Conservation (phyloP, 2,329 filamentous ascomycete genomes). For the Apiospora koreana region DNA sequence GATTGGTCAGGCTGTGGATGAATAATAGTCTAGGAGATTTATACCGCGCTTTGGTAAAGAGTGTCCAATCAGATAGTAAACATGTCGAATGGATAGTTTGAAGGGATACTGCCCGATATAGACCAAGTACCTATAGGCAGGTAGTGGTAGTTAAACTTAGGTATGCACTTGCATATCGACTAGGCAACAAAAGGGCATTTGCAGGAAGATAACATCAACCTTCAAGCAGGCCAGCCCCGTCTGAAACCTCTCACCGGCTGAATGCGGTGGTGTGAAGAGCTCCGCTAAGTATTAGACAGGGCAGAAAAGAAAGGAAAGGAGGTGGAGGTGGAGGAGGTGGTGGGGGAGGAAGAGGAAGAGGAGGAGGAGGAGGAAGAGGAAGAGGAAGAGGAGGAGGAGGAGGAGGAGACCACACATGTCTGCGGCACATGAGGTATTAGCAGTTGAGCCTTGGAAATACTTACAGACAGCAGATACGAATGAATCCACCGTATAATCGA, state of each 20-base stretch:
- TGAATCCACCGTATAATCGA: neutral
- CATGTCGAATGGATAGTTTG: neutral
- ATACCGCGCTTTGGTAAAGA: neutral
- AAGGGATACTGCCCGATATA: neutral
- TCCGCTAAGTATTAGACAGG: neutral
- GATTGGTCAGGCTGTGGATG: neutral
- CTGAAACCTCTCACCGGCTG: constrained; percentile 1
- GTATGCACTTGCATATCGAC: neutral
- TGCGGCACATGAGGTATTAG: neutral
- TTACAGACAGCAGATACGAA: neutral
- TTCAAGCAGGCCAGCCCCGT: neutral
- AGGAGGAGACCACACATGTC: neutral
- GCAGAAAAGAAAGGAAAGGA: neutral
- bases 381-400: neutral
- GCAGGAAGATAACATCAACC: neutral
- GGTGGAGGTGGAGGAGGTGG: too few species aligned
- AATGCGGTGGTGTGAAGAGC: constrained; percentile 1
- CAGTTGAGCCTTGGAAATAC: neutral
- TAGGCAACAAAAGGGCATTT: neutral
- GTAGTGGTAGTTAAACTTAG: neutral
- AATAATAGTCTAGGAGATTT: neutral
- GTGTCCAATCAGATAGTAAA: neutral
- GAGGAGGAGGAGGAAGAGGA: too few species aligned
- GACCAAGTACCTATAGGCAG: neutral
- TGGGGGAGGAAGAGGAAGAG: neutral